Conservation (phyloP, 1,284 basidiomycete genomes). For the Ceratobasidium sp. region DNA sequence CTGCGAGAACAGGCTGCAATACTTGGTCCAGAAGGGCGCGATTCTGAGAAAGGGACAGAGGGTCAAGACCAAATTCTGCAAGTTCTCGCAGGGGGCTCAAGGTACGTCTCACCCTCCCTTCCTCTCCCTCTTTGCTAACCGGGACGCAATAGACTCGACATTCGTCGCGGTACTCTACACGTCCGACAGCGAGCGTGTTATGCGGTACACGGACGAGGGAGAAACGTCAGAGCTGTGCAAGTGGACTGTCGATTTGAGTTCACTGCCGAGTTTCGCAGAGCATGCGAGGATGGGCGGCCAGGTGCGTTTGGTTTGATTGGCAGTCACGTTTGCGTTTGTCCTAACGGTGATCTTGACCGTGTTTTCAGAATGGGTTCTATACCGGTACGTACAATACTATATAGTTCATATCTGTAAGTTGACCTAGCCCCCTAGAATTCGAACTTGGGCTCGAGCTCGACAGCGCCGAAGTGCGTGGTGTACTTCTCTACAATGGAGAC, state of each 20-base stretch:
- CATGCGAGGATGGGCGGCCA: conserved; percentile 55
- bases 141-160: conserved; percentile 62
- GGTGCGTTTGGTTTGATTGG: not conserved
- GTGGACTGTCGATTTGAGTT: conserved; percentile 81
- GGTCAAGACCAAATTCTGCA: conserved; percentile 71
- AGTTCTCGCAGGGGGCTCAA: conserved; percentile 47
- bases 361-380: conserved; percentile 64
- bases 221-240: conserved; percentile 77
- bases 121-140: not conserved
- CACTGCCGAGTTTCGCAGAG: conserved; percentile 75
- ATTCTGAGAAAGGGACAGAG: conserved; percentile 84
- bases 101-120: conserved; percentile 36
- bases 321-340: not conserved
- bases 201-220: conserved; percentile 82
- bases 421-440: conserved; percentile 61
- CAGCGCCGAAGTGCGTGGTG: conserved; percentile 72
- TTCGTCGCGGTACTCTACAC: conserved; percentile 81
- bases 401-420: conserved; percentile 41
- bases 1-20: conserved; percentile 82
- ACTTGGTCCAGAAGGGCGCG: conserved; percentile 77
- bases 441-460: conserved; percentile 79
- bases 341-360: not conserved
- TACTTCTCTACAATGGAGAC: conserved; percentile 69
- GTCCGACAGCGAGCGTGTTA: conserved; percentile 71
- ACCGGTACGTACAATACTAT: too few species aligned